Evolutionary conservation across 2,329 filamentous ascomycete species (phyloP).

Genomic region (Paraconiothyrium sp.): DNA sequence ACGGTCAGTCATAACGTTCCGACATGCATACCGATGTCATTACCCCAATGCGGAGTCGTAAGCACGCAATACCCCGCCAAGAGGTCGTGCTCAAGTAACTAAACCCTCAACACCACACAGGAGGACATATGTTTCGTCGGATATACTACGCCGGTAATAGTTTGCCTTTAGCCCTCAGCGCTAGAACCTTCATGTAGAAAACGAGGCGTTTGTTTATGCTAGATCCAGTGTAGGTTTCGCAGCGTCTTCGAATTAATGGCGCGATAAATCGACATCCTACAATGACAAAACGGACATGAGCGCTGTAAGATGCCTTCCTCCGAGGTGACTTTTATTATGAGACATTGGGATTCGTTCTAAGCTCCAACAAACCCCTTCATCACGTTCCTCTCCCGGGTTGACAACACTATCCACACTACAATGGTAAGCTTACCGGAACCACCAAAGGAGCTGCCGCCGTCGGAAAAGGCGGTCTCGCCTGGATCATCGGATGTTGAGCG

Average conservation of each 20-base stretch:
- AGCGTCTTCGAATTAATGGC: background rate
- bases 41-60: slow-evolving; percentile 19
- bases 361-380: too few species aligned
- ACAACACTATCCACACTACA: background rate
- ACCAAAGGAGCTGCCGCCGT: slow-evolving; percentile 14
- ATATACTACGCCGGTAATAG: background rate
- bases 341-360: background rate
- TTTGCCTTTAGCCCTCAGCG: background rate
- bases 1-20: background rate
- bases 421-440: background rate
- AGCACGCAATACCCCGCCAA: slow-evolving; percentile 40
- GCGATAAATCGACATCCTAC: background rate
- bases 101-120: slow-evolving; percentile 13
- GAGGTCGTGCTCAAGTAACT: slow-evolving; percentile 25
- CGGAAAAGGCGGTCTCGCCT: slow-evolving; percentile 18
- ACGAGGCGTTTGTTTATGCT: background rate
- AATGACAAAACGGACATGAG: background rate
- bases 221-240: background rate
- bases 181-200: background rate
- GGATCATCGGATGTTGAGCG: slow-evolving; percentile 21
- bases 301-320: background rate
- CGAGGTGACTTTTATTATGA: background rate
- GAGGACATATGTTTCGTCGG: slow-evolving; percentile 1
- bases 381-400: too few species aligned
- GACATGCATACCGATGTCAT: slow-evolving; percentile 25